Evolutionary conservation across 2,329 filamentous ascomycete genomes (phyloP).

Genomic region (Phaeoacremonium minimum): DNA sequence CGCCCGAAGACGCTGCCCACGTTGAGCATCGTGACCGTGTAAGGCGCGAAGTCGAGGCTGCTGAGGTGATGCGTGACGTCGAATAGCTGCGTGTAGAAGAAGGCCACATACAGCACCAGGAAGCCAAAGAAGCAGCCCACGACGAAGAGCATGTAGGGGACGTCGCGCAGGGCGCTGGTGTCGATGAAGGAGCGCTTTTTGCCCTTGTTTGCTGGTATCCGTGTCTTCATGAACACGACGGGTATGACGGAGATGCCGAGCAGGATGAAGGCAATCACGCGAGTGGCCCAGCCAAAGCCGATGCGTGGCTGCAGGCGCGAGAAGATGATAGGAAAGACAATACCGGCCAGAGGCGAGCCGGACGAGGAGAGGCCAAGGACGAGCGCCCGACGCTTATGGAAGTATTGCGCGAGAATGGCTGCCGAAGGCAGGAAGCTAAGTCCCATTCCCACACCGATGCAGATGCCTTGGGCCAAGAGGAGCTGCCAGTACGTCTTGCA

Average conservation of each 20-base stretch:
- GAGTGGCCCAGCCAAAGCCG: slow-evolving; percentile 35
- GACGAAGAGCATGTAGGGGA: slow-evolving; percentile 30
- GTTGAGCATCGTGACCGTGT: slow-evolving; percentile 37
- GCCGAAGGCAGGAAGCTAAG: slow-evolving; percentile 27
- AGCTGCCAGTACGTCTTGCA: slow-evolving; percentile 38
- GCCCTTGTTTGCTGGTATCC: slow-evolving; percentile 20
- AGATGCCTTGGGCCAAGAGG: slow-evolving; percentile 32
- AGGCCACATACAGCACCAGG: slow-evolving; percentile 41
- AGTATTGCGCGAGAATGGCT: slow-evolving; percentile 34
- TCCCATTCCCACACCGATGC: slow-evolving; percentile 30
- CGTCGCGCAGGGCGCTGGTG: slow-evolving; percentile 28
- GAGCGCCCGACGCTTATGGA: slow-evolving; percentile 24
- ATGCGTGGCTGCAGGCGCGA: slow-evolving; percentile 18
- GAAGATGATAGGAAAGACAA: slow-evolving; percentile 42
- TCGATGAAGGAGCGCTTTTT: slow-evolving; percentile 27
- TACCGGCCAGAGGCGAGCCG: slow-evolving; percentile 33
- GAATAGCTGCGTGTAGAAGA: slow-evolving; percentile 42
- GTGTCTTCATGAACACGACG: slow-evolving; percentile 30
- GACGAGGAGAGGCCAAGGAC: slow-evolving; percentile 24
- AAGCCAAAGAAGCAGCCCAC: slow-evolving; percentile 32
- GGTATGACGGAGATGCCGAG: slow-evolving; percentile 32
- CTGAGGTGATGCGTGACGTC: slow-evolving; percentile 34
- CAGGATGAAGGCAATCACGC: slow-evolving; percentile 47
- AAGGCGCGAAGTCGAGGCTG: slow-evolving; percentile 25
- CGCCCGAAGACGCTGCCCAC: slow-evolving; percentile 40